Base-by-base conservation (phyloP, 2,329 filamentous ascomycete genomes). In the Calonectria leucothoes region DNA sequence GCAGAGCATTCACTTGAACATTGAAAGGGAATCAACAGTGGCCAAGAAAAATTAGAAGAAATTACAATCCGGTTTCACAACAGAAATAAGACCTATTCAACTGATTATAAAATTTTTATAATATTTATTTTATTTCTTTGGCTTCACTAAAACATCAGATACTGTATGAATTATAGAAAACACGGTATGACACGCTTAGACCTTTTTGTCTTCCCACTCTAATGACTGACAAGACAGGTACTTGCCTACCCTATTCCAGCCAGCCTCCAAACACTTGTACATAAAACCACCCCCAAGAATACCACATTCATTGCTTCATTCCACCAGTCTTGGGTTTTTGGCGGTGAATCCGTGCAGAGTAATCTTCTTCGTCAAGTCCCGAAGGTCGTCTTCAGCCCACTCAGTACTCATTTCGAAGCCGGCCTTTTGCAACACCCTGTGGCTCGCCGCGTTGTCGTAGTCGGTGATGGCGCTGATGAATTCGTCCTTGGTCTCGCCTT, bases 401-500 rank as follows among this genome's bases (percentile, higher is more conserved):
- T 76, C 81, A 76, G 86, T 86, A 52, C 86, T 86, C 45, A 86
- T 78, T 76, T 83, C 82, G 75, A 93, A 91, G 1, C 91, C 91
- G 17, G 80, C 82, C 79, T 93, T 93, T 61, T 81, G 77, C 69
- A 94, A 76, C 10, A 94, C 89, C 4, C 86, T 86, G 71, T 88
- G 87, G 76, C 92, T 94, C 4, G 84, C 85, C 10, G 72, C 69
- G 77, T 94, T 93, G 15, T 81, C 79, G 0, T 81, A 81, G 45
- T 89, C 86, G 12, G 89, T 88, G 8, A 89, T 81, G 1, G 89
- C 89, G 23, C 84, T 78, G 52, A 91, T 73, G 59, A 82, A 77
- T 80, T 90, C 88, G 33, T 81, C 81, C 31, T 84, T 83, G 52
- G 79, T 49, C 23, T 77, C 74, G 4, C 74, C 81, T 8, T 80